A percentile compares a stretch with the other conserved stretches of the same genome.
phyloP scores from a whole-genome alignment of 495 filamentous ascomycete species.

The Trichoderma orchidacearum region DNA sequence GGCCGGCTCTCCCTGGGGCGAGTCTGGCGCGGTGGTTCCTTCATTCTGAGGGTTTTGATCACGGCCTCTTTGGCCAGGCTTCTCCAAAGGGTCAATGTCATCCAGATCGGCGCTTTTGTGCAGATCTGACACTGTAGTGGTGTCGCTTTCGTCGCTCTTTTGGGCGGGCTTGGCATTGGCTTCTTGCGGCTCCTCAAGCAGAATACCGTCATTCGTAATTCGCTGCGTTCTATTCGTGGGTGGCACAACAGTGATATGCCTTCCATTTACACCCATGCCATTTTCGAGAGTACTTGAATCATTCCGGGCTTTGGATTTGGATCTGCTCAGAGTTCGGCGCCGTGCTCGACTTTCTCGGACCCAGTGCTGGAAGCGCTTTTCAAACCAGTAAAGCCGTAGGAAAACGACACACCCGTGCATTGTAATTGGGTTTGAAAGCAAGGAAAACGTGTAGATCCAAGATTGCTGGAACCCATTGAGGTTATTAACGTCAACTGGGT shows the following conservation, averaged over 20 bases:
- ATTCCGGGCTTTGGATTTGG: constrained; percentile 42
- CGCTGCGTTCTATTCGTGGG: constrained; percentile 32
- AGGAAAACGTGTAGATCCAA: constrained; percentile 53
- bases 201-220: constrained; percentile 33
- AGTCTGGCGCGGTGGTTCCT: no score
- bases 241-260: constrained; percentile 57
- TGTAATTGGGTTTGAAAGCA: constrained; percentile 77
- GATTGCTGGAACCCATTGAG: constrained; percentile 68
- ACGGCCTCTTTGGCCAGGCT: neutral
- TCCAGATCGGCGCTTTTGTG: neutral
- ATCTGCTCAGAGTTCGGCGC: constrained; percentile 25
- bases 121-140: neutral
- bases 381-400: constrained; percentile 91
- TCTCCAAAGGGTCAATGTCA: neutral
- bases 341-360: constrained; percentile 19
- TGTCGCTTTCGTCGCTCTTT: constrained; percentile 4
- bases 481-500: constrained; percentile 67
- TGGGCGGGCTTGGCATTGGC: neutral
- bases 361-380: constrained; percentile 69
- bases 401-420: constrained; percentile 83
- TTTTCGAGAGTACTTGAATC: constrained; percentile 12
- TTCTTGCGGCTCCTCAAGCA: constrained; percentile 18
- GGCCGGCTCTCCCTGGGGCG: neutral
- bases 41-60: neutral
- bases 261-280: constrained; percentile 56